phyloP scores from a whole-genome alignment of 805 yeast species.

The Zygosaccharomyces bailii region DNA sequence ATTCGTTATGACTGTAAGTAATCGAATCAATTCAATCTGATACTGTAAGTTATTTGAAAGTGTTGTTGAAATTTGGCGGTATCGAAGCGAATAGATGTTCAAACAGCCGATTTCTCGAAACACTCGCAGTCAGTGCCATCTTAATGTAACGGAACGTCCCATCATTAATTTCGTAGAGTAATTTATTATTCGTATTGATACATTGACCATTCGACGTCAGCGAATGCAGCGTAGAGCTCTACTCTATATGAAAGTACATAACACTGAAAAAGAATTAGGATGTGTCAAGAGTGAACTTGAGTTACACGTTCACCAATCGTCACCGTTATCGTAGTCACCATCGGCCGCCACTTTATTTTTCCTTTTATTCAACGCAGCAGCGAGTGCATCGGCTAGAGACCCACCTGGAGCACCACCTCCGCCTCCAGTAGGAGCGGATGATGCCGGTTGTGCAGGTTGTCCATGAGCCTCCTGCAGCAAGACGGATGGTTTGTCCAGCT shows the following conservation, averaged over 20 bases:
- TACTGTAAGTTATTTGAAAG: too few species aligned
- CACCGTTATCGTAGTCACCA: conserved; percentile 73
- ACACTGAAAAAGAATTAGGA: neutral
- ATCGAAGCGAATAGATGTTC: too few species aligned
- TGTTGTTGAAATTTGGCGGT: too few species aligned
- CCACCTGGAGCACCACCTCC: conserved; percentile 44
- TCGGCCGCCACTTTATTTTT: conserved; percentile 87
- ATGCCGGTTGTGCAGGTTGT: conserved; percentile 37
- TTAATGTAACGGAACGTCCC: too few species aligned
- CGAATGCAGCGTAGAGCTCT: conserved; percentile 1
- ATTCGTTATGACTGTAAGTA: too few species aligned
- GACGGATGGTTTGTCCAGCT: conserved; percentile 74
- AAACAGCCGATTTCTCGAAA: too few species aligned
- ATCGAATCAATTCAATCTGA: too few species aligned
- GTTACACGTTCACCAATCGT: conserved; percentile 53
- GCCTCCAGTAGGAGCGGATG: conserved; percentile 31
- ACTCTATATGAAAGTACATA: neutral
- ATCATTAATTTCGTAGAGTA: too few species aligned
- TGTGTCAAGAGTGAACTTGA: neutral
- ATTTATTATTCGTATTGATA: neutral
- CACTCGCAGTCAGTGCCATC: too few species aligned
- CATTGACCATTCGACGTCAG: neutral
- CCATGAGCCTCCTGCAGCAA: conserved; percentile 70
- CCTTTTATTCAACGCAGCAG: conserved; percentile 78
- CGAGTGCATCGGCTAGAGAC: conserved; percentile 78